Conservation (phyloP, 1,284 basidiomycete species). For the Ganoderma meredithae region DNA sequence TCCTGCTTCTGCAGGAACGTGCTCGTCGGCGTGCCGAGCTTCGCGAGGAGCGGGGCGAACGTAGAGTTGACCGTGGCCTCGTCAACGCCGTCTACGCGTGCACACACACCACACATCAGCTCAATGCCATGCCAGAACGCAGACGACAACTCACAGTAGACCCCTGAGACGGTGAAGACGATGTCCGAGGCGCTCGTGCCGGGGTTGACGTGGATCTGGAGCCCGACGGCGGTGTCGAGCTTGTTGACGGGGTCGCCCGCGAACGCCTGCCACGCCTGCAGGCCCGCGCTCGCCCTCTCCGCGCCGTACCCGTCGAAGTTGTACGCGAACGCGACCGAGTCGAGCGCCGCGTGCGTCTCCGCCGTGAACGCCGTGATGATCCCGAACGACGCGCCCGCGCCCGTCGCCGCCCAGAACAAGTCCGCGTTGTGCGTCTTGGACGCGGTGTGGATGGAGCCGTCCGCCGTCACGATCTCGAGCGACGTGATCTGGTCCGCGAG, state of each 20-base stretch:
- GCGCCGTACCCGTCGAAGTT: constrained; percentile 16
- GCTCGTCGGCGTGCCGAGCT: constrained; percentile 14
- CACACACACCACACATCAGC: too few relatives aligned
- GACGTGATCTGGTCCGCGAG: constrained; percentile 17
- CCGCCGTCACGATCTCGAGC: constrained; percentile 52
- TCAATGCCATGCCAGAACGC: too few relatives aligned
- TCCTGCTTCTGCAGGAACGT: constrained; percentile 14
- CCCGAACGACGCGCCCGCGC: constrained; percentile 52
- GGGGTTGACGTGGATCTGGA: constrained; percentile 18
- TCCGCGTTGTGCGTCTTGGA: constrained; percentile 46
- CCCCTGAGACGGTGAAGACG: constrained; percentile 16
- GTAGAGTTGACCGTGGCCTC: constrained; percentile 21
- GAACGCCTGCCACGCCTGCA: constrained; percentile 25
- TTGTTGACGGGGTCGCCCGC: constrained; percentile 11
- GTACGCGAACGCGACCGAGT: constrained; percentile 20
- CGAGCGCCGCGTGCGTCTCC: constrained; percentile 15
- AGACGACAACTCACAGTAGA: constrained; percentile 22
- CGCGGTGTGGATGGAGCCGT: constrained; percentile 53
- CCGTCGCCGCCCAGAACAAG: constrained; percentile 51
- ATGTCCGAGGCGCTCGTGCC: constrained; percentile 5
- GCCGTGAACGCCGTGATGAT: constrained; percentile 47
- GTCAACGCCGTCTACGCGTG: constrained; percentile 11
- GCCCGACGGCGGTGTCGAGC: constrained; percentile 19
- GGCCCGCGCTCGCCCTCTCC: constrained; percentile 15
- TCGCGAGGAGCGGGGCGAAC: constrained; percentile 18